Conservation (phyloP, 2,329 filamentous ascomycete species). For the Cercospora canescens region DNA sequence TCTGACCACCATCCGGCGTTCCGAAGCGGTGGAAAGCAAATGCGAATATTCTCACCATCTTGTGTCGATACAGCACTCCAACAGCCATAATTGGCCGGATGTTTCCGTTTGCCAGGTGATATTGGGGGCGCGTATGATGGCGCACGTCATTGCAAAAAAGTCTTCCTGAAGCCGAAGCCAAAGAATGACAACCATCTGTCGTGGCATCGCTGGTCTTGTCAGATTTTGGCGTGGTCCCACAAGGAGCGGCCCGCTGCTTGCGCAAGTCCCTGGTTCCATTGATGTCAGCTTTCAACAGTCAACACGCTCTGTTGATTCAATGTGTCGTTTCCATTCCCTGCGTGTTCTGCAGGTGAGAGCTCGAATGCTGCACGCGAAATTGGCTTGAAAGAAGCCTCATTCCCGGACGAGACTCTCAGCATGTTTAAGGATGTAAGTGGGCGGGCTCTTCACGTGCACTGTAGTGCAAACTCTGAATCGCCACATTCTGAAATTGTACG, state of each 20-base stretch:
- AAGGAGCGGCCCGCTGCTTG: not conserved
- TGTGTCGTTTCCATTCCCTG: not conserved
- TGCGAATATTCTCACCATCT: not conserved
- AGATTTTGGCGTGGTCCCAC: not conserved
- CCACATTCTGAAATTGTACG: conserved; percentile 1
- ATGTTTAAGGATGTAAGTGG: not conserved
- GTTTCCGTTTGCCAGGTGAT: not conserved
- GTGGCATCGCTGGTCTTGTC: not conserved
- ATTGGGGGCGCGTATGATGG: not conserved
- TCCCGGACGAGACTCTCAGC: not conserved
- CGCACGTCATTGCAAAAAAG: not conserved
- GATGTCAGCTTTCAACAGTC: not conserved
- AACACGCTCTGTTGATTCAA: not conserved
- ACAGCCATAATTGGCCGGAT: not conserved
- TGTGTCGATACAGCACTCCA: not conserved
- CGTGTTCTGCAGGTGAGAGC: not conserved
- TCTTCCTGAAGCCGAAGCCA: not conserved
- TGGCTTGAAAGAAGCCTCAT: not conserved
- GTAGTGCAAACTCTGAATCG: conserved; percentile 1
- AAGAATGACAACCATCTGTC: not conserved
- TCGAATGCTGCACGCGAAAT: not conserved
- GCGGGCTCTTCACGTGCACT: not conserved
- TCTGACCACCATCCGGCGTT: conserved; percentile 16
- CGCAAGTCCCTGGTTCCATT: not conserved
- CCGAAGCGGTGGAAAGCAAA: not conserved